Conservation (phyloP, 2,329 filamentous ascomycete genomes). For the Herpotrichia juniperi region DNA sequence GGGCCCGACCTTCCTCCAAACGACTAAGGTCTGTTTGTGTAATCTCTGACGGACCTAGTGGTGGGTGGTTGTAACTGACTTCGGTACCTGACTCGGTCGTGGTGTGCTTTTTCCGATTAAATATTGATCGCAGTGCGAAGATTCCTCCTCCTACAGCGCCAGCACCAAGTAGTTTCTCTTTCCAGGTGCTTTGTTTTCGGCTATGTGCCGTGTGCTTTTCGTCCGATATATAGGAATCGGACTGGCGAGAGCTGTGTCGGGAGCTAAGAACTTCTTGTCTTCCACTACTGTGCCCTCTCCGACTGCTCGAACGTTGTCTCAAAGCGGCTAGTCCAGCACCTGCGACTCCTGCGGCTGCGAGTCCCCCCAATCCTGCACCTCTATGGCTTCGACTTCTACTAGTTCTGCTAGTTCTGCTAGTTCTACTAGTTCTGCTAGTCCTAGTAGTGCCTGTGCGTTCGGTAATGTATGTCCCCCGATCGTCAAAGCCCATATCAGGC, state of each 20-base stretch:
- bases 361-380: constrained; percentile 49
- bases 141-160: constrained; percentile 50
- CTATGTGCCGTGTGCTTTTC: constrained; percentile 50
- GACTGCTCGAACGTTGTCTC: constrained; percentile 47
- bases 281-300: constrained; percentile 32
- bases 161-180: constrained; percentile 52
- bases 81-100: constrained; percentile 58
- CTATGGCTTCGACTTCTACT: constrained; percentile 39
- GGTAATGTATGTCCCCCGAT: constrained; percentile 64
- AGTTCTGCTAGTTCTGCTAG: constrained; percentile 39
- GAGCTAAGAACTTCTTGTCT: constrained; percentile 43
- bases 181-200: constrained; percentile 48
- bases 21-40: constrained; percentile 55
- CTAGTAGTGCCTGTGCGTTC: constrained; percentile 59
- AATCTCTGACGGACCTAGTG: constrained; percentile 53
- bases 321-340: constrained; percentile 65
- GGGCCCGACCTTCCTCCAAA: constrained; percentile 61
- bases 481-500: constrained; percentile 60
- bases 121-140: constrained; percentile 61
- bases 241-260: constrained; percentile 36
- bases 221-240: constrained; percentile 44
- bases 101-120: constrained; percentile 53
- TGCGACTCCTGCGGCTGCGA: constrained; percentile 61
- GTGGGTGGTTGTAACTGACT: constrained; percentile 59
- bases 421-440: constrained; percentile 44